Evolutionary conservation across 2,329 filamentous ascomycete species (phyloP).

Genomic region (Hypoxylon sp.): DNA sequence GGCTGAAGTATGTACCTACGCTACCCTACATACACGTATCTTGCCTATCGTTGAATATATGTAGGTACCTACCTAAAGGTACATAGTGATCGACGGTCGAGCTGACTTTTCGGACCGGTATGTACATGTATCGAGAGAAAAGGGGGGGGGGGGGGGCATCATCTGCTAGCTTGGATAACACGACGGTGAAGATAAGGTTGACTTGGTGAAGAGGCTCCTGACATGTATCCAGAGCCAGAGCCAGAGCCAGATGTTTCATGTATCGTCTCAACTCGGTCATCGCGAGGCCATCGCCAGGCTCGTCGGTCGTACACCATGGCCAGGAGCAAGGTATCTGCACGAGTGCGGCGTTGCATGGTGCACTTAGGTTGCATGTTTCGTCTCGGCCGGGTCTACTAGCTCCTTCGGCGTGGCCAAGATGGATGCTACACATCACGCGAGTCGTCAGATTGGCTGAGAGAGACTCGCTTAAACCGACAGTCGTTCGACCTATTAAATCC

Average conservation of each 20-base stretch:
- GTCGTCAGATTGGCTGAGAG: conserved; percentile 24
- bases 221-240: too few species aligned
- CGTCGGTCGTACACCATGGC: not conserved
- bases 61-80: too few species aligned
- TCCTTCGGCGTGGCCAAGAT: conserved; percentile 24
- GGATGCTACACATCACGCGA: conserved; percentile 36
- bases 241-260: conserved; percentile 13
- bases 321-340: conserved; percentile 1
- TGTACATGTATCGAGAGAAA: not conserved
- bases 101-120: conserved; percentile 24
- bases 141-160: too few species aligned
- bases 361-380: not conserved
- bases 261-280: conserved; percentile 16
- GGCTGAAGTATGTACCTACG: conserved; percentile 5
- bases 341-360: conserved; percentile 7
- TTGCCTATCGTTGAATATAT: too few species aligned
- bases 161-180: not conserved
- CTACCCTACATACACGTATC: too few species aligned
- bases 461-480: conserved; percentile 7
- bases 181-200: not conserved
- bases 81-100: not conserved
- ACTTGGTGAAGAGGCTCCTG: conserved; percentile 1
- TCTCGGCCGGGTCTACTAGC: conserved; percentile 13
- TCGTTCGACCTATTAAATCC: not conserved
- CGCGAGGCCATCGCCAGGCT: not conserved